phyloP scores from a whole-genome alignment of 768 basidiomycete species.

The Phylloporus rhodoxanthus region DNA sequence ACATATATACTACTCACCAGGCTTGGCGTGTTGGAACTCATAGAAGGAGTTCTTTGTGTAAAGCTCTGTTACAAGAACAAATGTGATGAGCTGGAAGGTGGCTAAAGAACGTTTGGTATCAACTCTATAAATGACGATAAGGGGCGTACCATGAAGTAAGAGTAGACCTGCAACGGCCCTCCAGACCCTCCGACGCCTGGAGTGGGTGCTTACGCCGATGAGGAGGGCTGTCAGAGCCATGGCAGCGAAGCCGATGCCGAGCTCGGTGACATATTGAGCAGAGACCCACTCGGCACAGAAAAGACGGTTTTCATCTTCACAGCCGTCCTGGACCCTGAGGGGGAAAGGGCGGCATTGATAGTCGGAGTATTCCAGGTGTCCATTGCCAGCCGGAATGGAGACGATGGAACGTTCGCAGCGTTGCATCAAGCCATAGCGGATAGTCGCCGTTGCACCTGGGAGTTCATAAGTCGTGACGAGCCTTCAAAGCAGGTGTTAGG shows the following conservation, averaged over 20 bases:
- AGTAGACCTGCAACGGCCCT: slow-evolving; percentile 63
- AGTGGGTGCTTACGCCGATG: slow-evolving; percentile 68
- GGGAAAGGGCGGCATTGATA: slow-evolving; percentile 67
- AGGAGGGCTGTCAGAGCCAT: slow-evolving; percentile 53
- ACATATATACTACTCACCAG: slow-evolving; percentile 40
- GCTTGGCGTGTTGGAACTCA: slow-evolving; percentile 51
- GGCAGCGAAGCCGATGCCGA: slow-evolving; percentile 59
- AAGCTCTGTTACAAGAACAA: slow-evolving; percentile 57
- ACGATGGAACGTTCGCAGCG: slow-evolving; percentile 52
- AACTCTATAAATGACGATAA: background rate
- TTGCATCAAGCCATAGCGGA: slow-evolving; percentile 53
- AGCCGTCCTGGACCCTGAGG: slow-evolving; percentile 39
- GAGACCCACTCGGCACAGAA: slow-evolving; percentile 70
- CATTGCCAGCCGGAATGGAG: slow-evolving; percentile 39
- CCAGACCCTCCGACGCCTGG: slow-evolving; percentile 72
- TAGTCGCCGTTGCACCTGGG: slow-evolving; percentile 43
- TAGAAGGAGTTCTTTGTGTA: slow-evolving; percentile 43
- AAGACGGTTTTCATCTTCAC: slow-evolving; percentile 46
- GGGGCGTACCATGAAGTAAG: slow-evolving; percentile 47
- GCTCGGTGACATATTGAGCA: slow-evolving; percentile 59
- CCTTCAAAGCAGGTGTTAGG: slow-evolving; percentile 34
- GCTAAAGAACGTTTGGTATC: slow-evolving; percentile 31
- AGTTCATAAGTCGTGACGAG: slow-evolving; percentile 31
- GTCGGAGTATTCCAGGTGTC: slow-evolving; percentile 45
- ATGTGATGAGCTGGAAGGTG: slow-evolving; percentile 54